phyloP scores from a whole-genome alignment of 768 basidiomycete species.

The Phanerochaete carnosa region DNA sequence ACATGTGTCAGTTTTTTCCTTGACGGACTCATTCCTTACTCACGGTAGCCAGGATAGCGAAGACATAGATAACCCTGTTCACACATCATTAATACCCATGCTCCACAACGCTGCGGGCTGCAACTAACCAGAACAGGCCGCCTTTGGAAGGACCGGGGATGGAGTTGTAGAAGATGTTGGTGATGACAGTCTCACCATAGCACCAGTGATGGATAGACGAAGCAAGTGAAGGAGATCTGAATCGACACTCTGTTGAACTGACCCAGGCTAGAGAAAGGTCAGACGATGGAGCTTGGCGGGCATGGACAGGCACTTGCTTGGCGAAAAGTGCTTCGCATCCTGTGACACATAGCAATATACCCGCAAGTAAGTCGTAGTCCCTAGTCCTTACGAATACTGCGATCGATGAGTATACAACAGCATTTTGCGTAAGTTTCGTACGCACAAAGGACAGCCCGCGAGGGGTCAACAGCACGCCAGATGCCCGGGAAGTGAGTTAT shows the following conservation, averaged over 20 bases:
- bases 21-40: constrained; percentile 12
- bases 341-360: constrained; percentile 63
- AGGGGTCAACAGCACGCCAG: constrained; percentile 66
- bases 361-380: constrained; percentile 58
- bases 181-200: constrained; percentile 49
- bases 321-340: constrained; percentile 70
- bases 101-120: not conserved
- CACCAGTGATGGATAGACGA: constrained; percentile 59
- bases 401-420: not conserved
- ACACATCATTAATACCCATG: too few species aligned
- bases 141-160: constrained; percentile 58
- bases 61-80: constrained; percentile 61
- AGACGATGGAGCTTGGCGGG: not conserved
- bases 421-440: not conserved
- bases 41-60: constrained; percentile 64
- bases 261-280: constrained; percentile 43
- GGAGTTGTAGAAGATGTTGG: constrained; percentile 58
- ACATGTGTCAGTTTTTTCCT: not conserved
- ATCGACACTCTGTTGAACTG: constrained; percentile 53
- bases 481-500: constrained; percentile 53
- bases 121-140: constrained; percentile 51
- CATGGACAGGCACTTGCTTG: constrained; percentile 40
- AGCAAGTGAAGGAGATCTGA: constrained; percentile 43
- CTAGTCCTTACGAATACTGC: constrained; percentile 65
- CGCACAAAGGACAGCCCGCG: constrained; percentile 59